phyloP scores from a whole-genome alignment of 2,329 filamentous ascomycete genomes.

The Zasmidium citrigriseum region DNA sequence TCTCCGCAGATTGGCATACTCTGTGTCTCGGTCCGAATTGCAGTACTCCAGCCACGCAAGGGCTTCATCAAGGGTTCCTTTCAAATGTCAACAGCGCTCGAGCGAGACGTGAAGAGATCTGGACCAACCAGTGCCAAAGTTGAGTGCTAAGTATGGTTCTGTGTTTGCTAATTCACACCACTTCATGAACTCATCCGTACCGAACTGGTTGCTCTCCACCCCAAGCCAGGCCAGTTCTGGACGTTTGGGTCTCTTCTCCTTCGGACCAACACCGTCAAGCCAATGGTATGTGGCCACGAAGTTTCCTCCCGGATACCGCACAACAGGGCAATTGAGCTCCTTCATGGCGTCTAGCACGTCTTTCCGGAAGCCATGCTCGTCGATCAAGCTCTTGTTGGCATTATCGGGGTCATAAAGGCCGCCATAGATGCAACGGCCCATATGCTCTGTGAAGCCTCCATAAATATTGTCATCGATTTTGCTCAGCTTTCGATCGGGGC shows the following conservation, averaged over 20 bases:
- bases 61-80: constrained; percentile 54
- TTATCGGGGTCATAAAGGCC: constrained; percentile 80
- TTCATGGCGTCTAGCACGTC: constrained; percentile 75
- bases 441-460: constrained; percentile 86
- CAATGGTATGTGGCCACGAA: constrained; percentile 85
- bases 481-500: constrained; percentile 65
- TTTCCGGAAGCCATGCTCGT: constrained; percentile 73
- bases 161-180: constrained; percentile 69
- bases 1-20: constrained; percentile 79
- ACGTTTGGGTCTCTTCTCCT: constrained; percentile 63
- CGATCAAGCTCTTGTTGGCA: constrained; percentile 59
- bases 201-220: constrained; percentile 75
- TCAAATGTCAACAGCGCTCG: constrained; percentile 11
- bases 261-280: constrained; percentile 77
- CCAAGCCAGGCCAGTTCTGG: constrained; percentile 80
- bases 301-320: constrained; percentile 81
- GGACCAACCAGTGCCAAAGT: constrained; percentile 70
- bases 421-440: constrained; percentile 86
- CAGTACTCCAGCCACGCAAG: constrained; percentile 85
- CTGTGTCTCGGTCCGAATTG: constrained; percentile 73
- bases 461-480: constrained; percentile 81
- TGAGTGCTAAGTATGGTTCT: constrained; percentile 77
- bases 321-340: constrained; percentile 73
- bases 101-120: background rate
- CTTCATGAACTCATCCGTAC: constrained; percentile 82